These are phyloP conservation scores for Avicennia marina DNA, from an alignment of 257 asterid genomes.

Conservation along the genomic window DNA sequence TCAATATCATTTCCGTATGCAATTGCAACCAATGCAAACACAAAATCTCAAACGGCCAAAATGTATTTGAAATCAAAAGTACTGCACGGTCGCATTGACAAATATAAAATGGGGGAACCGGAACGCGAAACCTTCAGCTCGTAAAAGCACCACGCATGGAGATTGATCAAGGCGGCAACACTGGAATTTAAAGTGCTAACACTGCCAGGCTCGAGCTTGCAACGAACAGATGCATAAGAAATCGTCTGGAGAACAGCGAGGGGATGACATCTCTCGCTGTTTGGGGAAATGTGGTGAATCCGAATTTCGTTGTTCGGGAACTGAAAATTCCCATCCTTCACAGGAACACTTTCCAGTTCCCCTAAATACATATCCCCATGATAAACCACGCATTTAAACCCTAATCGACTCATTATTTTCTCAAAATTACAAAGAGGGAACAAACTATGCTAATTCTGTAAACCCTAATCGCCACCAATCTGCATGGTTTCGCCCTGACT, in stretches of 20 bases:
- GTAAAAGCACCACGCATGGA: constrained; percentile 86
- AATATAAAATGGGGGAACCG: constrained; percentile 6
- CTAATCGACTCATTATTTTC: constrained; percentile 72
- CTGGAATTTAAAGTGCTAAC: constrained; percentile 24
- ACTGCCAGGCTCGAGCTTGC: constrained; percentile 84
- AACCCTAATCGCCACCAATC: background rate
- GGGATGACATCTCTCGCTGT: constrained; percentile 85
- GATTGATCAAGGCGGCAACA: constrained; percentile 58
- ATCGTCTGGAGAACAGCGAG: constrained; percentile 75
- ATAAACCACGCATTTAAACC: constrained; percentile 77
- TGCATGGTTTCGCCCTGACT: constrained; percentile 34
- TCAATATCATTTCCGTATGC: constrained; percentile 10
- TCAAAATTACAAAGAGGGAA: background rate
- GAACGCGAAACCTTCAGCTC: constrained; percentile 84
- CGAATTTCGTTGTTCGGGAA: constrained; percentile 92
- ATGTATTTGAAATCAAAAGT: background rate
- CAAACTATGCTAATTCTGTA: constrained; percentile 7
- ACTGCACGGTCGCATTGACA: background rate
- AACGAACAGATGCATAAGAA: constrained; percentile 53
- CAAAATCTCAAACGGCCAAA: background rate
- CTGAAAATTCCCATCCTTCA: constrained; percentile 54
- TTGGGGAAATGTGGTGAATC: constrained; percentile 54
- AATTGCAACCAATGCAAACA: constrained; percentile 4
- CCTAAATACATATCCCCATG: constrained; percentile 73
- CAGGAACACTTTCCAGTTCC: constrained; percentile 61